Evolutionary conservation across 192 early-diverging fungal genomes (phyloP).

Genomic region (Backusella westeae): DNA sequence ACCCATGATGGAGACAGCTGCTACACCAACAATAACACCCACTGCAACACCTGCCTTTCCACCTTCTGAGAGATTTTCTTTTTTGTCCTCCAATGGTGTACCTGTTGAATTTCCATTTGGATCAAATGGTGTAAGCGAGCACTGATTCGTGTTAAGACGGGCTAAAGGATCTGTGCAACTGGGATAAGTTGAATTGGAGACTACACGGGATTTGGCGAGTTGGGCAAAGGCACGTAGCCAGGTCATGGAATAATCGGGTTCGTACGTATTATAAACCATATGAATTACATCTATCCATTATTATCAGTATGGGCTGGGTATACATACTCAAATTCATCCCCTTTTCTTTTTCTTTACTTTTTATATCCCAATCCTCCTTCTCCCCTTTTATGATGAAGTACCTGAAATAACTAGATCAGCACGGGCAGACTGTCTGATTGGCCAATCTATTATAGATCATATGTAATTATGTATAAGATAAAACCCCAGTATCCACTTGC

Average conservation of each 20-base stretch:
- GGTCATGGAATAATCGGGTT: not conserved
- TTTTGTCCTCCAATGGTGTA: not conserved
- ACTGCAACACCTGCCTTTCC: constrained; percentile 10
- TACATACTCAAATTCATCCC: not conserved
- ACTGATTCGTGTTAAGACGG: not conserved
- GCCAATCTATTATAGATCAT: constrained; percentile 7
- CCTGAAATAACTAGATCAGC: constrained; percentile 16
- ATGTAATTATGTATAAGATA: not conserved
- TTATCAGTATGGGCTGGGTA: not conserved
- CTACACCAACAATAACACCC: constrained; percentile 11
- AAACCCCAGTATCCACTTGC: not conserved
- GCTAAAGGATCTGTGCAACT: constrained; percentile 7
- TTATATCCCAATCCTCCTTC: not conserved
- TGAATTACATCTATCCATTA: constrained; percentile 16
- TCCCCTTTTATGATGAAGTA: not conserved
- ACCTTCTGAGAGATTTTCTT: not conserved
- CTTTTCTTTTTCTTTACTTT: not conserved
- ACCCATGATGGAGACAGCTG: not conserved
- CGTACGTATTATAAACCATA: constrained; percentile 15
- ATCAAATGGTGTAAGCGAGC: not conserved
- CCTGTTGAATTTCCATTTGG: not conserved
- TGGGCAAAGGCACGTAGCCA: constrained; percentile 10
- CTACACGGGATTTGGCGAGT: not conserved
- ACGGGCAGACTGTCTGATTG: constrained; percentile 3
- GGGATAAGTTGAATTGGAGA: constrained; percentile 5